These are phyloP conservation scores for Cylindrotheca closterium DNA, from an alignment of 108 stramenopile species.

Conservation along the genomic window DNA sequence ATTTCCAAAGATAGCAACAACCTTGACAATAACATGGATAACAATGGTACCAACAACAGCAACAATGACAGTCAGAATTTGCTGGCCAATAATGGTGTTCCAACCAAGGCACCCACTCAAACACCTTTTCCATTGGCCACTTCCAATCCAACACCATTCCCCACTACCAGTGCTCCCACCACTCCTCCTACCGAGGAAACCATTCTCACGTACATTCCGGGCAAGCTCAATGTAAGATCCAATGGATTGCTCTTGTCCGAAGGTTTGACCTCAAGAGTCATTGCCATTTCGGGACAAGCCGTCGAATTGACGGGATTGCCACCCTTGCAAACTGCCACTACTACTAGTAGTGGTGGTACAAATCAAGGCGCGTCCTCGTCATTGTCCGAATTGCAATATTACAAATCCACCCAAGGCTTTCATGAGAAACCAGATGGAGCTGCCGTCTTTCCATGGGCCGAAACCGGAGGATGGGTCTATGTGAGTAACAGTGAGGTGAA, in stretches of 20 bases:
- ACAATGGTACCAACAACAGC: too few species aligned
- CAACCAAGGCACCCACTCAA: not conserved
- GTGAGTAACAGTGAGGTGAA: conserved; percentile 49
- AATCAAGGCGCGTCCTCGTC: conserved; percentile 52
- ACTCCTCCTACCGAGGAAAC: not conserved
- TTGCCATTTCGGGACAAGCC: conserved; percentile 23
- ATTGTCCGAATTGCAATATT: conserved; percentile 36
- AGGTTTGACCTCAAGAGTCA: conserved; percentile 21
- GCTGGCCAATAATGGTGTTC: too few species aligned
- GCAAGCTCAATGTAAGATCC: conserved; percentile 32
- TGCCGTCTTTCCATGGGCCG: conserved; percentile 23
- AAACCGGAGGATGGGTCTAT: conserved; percentile 53
- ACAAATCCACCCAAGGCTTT: conserved; percentile 31
- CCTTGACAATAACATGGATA: too few species aligned
- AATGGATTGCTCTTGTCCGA: conserved; percentile 23
- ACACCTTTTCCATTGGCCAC: not conserved
- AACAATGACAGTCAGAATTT: too few species aligned
- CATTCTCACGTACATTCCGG: conserved; percentile 33
- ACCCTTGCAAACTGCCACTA: conserved; percentile 14
- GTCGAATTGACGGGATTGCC: too few species aligned
- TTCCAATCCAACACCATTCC: not conserved
- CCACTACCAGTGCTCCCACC: not conserved
- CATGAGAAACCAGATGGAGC: too few species aligned
- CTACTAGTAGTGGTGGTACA: too few species aligned
- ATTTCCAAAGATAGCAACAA: conserved; percentile 6